Conservation (phyloP, 1,284 basidiomycete species). For the Fistulinella cinereoalba region DNA sequence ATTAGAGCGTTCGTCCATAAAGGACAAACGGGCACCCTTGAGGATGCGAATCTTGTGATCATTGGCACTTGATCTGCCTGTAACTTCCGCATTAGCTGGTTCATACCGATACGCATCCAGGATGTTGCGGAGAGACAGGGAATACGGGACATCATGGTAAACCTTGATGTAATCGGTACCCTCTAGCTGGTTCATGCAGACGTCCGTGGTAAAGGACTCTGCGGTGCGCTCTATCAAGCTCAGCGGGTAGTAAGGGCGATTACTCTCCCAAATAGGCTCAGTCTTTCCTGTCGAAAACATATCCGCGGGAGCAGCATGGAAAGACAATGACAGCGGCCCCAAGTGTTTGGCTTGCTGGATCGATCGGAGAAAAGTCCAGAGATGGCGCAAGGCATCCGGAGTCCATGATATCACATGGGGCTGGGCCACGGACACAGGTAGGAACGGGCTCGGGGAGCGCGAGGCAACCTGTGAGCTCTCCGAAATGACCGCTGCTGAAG, state of each 20-base stretch:
- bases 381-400: slow-evolving; percentile 37
- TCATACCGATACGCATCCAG: slow-evolving; percentile 47
- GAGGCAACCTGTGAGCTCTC: slow-evolving; percentile 20
- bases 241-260: slow-evolving; percentile 13
- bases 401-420: slow-evolving; percentile 50
- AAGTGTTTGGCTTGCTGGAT: slow-evolving; percentile 39
- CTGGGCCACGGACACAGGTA: slow-evolving; percentile 15
- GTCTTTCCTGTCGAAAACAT: slow-evolving; percentile 9
- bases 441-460: slow-evolving; percentile 14
- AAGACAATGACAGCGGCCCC: slow-evolving; percentile 54
- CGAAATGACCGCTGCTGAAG: slow-evolving; percentile 44
- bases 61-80: slow-evolving; percentile 26
- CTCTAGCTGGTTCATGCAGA: slow-evolving; percentile 27
- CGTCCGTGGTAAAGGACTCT: slow-evolving; percentile 12
- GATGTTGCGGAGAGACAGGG: slow-evolving; percentile 49
- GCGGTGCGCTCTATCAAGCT: slow-evolving; percentile 7
- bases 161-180: slow-evolving; percentile 57
- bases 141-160: slow-evolving; percentile 52
- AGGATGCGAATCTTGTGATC: slow-evolving; percentile 35
- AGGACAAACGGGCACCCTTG: slow-evolving; percentile 36
- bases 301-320: slow-evolving; percentile 38
- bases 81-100: slow-evolving; percentile 5
- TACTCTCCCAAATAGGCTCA: slow-evolving; percentile 22
- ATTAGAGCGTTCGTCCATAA: slow-evolving; percentile 44
- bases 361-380: slow-evolving; percentile 54